A percentile compares a stretch with the other conserved stretches of the same genome.
These are phyloP conservation scores for Rhizomucor miehei DNA, from an alignment of 371 early-diverging fungal genomes.

Conservation along the genomic window DNA sequence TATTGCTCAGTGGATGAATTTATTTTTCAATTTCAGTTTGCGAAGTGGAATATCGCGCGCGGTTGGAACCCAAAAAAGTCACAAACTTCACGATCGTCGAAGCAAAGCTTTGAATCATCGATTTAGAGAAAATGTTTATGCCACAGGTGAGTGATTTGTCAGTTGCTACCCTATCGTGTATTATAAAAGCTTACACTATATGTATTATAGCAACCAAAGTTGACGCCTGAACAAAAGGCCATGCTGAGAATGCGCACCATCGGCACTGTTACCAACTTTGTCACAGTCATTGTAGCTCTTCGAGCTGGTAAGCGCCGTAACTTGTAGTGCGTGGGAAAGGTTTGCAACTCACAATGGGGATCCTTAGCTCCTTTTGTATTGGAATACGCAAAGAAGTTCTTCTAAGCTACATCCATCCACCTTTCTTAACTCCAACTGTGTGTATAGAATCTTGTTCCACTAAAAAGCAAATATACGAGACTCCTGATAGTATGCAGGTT, in stretches of 20 bases:
- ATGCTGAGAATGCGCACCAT: constrained; percentile 43
- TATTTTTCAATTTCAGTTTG: no score
- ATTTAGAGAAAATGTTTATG: constrained; percentile 25
- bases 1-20: no score
- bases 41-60: no score
- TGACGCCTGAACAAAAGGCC: constrained; percentile 50
- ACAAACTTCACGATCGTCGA: no score
- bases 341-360: not conserved
- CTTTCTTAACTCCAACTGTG: no score
- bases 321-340: not conserved
- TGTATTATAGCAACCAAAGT: constrained; percentile 37
- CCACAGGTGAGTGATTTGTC: constrained; percentile 12
- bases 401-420: constrained; percentile 14
- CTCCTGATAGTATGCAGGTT: no score
- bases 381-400: constrained; percentile 42
- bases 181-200: constrained; percentile 12
- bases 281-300: constrained; percentile 35
- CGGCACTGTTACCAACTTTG: constrained; percentile 43
- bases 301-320: constrained; percentile 45
- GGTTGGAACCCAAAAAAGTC: no score
- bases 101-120: no score
- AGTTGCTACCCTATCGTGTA: not conserved
- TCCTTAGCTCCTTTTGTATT: constrained; percentile 45
- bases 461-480: no score
- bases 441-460: no score